phyloP scores from a whole-genome alignment of 768 basidiomycete genomes.

The Hericium alpestre region DNA sequence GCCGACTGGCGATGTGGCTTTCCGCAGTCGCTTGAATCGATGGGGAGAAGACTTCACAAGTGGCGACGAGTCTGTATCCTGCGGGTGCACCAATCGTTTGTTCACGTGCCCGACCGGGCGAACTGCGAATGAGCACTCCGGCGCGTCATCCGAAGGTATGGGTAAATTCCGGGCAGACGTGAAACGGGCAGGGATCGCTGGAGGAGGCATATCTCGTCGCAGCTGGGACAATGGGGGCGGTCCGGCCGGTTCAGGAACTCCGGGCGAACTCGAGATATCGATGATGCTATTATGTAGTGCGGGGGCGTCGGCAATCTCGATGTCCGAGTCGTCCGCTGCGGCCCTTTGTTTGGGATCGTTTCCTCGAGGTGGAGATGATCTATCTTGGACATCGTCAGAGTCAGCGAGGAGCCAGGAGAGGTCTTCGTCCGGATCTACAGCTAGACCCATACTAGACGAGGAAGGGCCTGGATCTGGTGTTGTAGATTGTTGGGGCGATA shows the following conservation, averaged over 20 bases:
- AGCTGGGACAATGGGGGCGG: neutral
- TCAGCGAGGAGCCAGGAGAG: slow-evolving; percentile 13
- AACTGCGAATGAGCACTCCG: slow-evolving; percentile 35
- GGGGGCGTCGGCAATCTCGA: slow-evolving; percentile 3
- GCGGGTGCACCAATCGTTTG: slow-evolving; percentile 13
- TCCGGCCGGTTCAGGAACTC: neutral
- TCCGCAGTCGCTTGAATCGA: slow-evolving; percentile 19
- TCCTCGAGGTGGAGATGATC: neutral
- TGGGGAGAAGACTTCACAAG: slow-evolving; percentile 23
- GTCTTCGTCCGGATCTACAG: slow-evolving; percentile 3
- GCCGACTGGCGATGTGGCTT: slow-evolving; percentile 7
- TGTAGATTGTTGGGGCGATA: too few species aligned
- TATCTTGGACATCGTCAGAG: slow-evolving; percentile 5
- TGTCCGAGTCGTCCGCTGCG: slow-evolving; percentile 1
- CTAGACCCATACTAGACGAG: neutral
- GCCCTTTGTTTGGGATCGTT: neutral
- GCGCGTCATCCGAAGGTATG: slow-evolving; percentile 10
- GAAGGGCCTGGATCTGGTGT: too few species aligned
- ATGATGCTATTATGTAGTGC: neutral
- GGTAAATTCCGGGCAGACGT: neutral
- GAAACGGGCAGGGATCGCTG: slow-evolving; percentile 10
- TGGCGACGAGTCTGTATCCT: slow-evolving; percentile 20
- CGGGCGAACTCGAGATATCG: neutral
- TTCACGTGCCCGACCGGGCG: slow-evolving; percentile 26
- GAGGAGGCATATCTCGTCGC: slow-evolving; percentile 23